phyloP scores from a whole-genome alignment of 768 basidiomycete species.

The Serendipita indica region DNA sequence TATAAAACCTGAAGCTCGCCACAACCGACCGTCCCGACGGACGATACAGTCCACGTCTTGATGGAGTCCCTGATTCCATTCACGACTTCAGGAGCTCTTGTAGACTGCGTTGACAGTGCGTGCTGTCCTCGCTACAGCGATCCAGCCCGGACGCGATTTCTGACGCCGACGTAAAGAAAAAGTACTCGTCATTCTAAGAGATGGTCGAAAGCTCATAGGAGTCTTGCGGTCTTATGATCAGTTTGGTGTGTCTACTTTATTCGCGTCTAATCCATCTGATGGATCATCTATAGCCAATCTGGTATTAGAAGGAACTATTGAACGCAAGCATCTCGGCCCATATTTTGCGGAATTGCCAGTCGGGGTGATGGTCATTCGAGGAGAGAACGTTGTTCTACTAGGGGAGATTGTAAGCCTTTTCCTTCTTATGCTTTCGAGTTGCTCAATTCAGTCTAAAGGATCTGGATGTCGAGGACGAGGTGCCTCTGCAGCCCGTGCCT shows the following conservation, averaged over 20 bases:
- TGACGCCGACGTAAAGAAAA: slow-evolving; percentile 64
- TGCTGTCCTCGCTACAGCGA: slow-evolving; percentile 12
- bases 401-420: slow-evolving; percentile 77
- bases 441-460: slow-evolving; percentile 40
- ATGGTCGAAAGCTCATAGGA: slow-evolving; percentile 91
- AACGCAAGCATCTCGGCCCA: slow-evolving; percentile 82
- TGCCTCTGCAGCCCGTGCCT: slow-evolving; percentile 62
- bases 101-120: slow-evolving; percentile 99
- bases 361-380: slow-evolving; percentile 87
- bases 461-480: slow-evolving; percentile 80
- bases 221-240: slow-evolving; percentile 97
- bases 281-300: slow-evolving; percentile 63
- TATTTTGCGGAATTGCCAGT: slow-evolving; percentile 77
- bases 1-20: neutral
- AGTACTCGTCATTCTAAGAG: slow-evolving; percentile 92
- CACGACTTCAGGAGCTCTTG: slow-evolving; percentile 94
- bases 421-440: neutral
- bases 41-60: neutral
- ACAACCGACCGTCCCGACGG: neutral
- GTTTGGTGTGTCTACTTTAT: slow-evolving; percentile 52
- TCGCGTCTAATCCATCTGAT: slow-evolving; percentile 8
- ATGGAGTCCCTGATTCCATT: slow-evolving; percentile 98
- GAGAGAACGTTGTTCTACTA: slow-evolving; percentile 93
- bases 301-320: slow-evolving; percentile 88
- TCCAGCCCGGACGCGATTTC: slow-evolving; percentile 23